Evolutionary conservation across 495 filamentous ascomycete species (phyloP).

Genomic region (Hypoxylon subgilvum): DNA sequence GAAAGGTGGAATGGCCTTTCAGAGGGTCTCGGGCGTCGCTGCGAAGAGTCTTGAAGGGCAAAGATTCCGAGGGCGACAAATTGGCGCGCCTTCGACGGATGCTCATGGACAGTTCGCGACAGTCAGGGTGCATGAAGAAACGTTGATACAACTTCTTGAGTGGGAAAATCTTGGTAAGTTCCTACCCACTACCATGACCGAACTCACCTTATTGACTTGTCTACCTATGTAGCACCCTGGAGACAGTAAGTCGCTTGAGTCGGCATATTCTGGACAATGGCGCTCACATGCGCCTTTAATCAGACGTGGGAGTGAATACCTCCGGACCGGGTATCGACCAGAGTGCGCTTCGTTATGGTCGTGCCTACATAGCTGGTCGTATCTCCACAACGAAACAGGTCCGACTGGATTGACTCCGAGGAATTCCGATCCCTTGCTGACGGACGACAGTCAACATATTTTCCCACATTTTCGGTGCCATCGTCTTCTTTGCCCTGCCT

Average conservation of each 20-base stretch:
- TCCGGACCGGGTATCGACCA: slow-evolving; percentile 28
- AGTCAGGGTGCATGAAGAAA: background rate
- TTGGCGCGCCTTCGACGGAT: background rate
- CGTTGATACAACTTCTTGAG: slow-evolving; percentile 2
- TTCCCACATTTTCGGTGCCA: slow-evolving; percentile 55
- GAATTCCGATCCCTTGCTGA: background rate
- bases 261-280: background rate
- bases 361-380: slow-evolving; percentile 47
- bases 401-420: background rate
- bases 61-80: background rate
- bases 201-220: background rate
- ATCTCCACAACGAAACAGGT: slow-evolving; percentile 58
- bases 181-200: background rate
- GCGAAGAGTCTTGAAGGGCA: background rate
- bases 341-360: slow-evolving; percentile 37
- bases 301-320: slow-evolving; percentile 25
- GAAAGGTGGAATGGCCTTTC: slow-evolving; percentile 4
- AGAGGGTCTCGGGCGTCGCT: slow-evolving; percentile 10
- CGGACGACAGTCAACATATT: slow-evolving; percentile 56
- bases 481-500: slow-evolving; percentile 52
- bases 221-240: slow-evolving; percentile 9
- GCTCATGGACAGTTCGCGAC: background rate
- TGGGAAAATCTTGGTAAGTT: slow-evolving; percentile 18
- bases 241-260: slow-evolving; percentile 11
- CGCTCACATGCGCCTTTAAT: background rate